Conservation (phyloP, 352 stramenopile genomes). For the Globisporangium uncinulatum region DNA sequence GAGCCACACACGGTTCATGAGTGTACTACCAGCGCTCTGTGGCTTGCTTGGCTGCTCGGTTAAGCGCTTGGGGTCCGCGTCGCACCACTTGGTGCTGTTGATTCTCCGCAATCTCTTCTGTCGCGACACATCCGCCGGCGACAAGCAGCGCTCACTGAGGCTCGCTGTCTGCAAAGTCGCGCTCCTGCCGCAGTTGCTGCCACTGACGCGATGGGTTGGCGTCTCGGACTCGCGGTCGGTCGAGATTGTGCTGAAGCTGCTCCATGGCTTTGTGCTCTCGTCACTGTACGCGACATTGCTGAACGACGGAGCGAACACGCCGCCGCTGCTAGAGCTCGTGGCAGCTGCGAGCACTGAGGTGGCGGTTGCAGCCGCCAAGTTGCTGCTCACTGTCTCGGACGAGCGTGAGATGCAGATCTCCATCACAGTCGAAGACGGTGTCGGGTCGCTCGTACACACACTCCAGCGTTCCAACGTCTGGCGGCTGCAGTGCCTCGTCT, state of each 20-base stretch:
- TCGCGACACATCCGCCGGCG: constrained; percentile 9
- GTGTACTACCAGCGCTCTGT: constrained; percentile 25
- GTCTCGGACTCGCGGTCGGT: constrained; percentile 28
- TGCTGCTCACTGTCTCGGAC: constrained; percentile 32
- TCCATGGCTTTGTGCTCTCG: constrained; percentile 33
- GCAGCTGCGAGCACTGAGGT: constrained; percentile 25
- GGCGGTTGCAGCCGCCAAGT: constrained; percentile 29
- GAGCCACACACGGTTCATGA: constrained; percentile 32
- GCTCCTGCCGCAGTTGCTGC: constrained; percentile 48
- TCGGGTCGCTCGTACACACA: constrained; percentile 41
- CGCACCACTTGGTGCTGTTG: constrained; percentile 31
- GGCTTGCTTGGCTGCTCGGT: constrained; percentile 8
- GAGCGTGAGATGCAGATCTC: constrained; percentile 58
- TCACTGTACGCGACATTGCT: constrained; percentile 27
- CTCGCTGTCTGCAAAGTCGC: constrained; percentile 24
- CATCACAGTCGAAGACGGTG: constrained; percentile 70
- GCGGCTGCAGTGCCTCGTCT: constrained; percentile 37
- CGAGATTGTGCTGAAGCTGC: constrained; percentile 44
- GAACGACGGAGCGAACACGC: constrained; percentile 52
- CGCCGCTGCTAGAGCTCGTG: constrained; percentile 41
- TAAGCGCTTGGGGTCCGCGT: constrained; percentile 5
- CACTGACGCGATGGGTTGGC: constrained; percentile 40
- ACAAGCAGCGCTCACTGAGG: not conserved
- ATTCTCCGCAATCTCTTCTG: constrained; percentile 67
- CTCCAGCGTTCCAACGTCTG: constrained; percentile 26